Evolutionary conservation across 805 yeast genomes (phyloP), one percentile per base, ranked within the genome.

Genomic region (Yamadazyma takamatsuzukensis): DNA sequence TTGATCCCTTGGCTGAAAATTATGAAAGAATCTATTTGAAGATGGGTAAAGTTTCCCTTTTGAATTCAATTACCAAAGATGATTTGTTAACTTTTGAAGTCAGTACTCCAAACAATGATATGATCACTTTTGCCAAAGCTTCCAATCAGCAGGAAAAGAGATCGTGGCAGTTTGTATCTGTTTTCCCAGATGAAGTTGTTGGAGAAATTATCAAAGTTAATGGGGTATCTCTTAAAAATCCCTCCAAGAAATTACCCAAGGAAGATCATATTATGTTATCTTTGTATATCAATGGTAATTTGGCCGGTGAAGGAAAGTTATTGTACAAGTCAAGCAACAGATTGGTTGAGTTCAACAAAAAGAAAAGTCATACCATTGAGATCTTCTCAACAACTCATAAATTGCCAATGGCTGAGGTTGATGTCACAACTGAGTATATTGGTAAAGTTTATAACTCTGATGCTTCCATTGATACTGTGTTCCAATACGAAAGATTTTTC

Each of bases 81-180:
- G 65, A 68, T 27, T 68, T 66, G 36, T 56, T 80, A 40, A 72
- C 83, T 2, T 59, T 81, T 33, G 73, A 74, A 41, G 65, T 77
- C 27, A 64, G 70, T 19, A 57, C 81, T 8, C 74, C 77, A 4
- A 72, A 74, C 29, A 66, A 73, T 16, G 68, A 64, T 4, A 45
- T 57, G 27, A 61, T 80, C 21, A 56, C 64, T 4, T 82, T 85
- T 51, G 72, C 78, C n/a, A 78, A 78, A 49, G 86, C 83, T 9
- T 71, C 84, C 0, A 80, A 80, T 54, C 85, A 78, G 48, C 51
- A 55, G 11, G 69, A 68, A 7, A 54, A 59, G 25, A 53, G 63
- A 16, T 41, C 55, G 6, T 86, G 94, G 94, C 76, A 74, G 34
- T 83, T 87, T 47, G 71, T 83, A 7, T 78, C 90, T 2, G 85